Percentiles rank a stretch among this genome's conserved stretches.
phyloP scores from a whole-genome alignment of 176 grass and related monocot genomes.

The Neostapfia colusana region DNA sequence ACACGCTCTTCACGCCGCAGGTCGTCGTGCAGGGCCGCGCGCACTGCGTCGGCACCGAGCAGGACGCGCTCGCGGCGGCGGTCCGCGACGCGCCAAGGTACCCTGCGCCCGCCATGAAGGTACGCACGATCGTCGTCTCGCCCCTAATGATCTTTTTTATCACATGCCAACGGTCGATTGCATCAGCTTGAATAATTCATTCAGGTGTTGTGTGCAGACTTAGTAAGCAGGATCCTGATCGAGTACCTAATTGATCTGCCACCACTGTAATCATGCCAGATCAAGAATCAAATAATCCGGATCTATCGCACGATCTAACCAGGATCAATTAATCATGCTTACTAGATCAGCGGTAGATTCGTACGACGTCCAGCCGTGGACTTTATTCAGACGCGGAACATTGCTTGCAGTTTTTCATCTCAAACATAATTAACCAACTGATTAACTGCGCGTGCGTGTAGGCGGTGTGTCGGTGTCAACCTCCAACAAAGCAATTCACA shows the following conservation, averaged over 20 bases:
- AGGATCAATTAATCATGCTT: no score
- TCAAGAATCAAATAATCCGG: slow-evolving; percentile 11
- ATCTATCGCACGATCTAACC: background rate
- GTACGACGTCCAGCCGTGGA: background rate
- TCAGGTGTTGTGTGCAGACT: no score
- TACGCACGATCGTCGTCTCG: background rate
- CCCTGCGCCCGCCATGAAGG: slow-evolving; percentile 77
- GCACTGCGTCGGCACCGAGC: slow-evolving; percentile 80
- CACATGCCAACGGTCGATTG: background rate
- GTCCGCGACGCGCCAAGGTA: slow-evolving; percentile 62
- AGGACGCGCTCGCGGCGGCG: slow-evolving; percentile 49
- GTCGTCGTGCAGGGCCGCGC: slow-evolving; percentile 72
- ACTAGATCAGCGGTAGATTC: background rate
- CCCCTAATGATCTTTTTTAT: background rate
- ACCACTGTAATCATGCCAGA: background rate
- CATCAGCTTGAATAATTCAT: background rate
- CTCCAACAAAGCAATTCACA: background rate
- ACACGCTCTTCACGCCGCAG: slow-evolving; percentile 93
- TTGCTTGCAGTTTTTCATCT: background rate
- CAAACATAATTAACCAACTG: background rate
- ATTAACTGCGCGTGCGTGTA: background rate
- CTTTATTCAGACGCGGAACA: background rate
- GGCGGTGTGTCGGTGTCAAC: background rate
- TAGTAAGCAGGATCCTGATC: background rate
- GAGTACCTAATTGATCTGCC: background rate